Evolutionary conservation across 306 rosid genomes (phyloP).

Genomic region (Medicago ruthenica): DNA sequence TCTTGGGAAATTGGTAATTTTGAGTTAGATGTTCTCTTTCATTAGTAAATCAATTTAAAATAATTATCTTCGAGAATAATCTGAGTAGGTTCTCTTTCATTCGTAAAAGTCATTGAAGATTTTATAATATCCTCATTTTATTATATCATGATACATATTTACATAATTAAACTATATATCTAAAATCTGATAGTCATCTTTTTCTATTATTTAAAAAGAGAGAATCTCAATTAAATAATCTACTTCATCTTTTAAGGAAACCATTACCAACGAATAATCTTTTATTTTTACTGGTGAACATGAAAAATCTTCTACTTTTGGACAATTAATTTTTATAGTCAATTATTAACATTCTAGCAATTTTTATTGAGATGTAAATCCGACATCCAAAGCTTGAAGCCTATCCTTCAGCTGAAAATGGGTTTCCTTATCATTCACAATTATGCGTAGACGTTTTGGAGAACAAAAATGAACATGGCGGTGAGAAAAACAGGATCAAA

Average conservation of each 20-base stretch:
- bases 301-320: neutral
- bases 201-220: too few relatives aligned
- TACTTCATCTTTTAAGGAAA: neutral
- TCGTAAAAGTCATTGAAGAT: too few relatives aligned
- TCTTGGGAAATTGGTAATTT: too few relatives aligned
- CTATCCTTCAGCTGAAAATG: neutral
- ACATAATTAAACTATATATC: too few relatives aligned
- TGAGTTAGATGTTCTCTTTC: too few relatives aligned
- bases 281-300: neutral
- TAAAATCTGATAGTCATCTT: too few relatives aligned
- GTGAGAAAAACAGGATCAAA: conserved; percentile 28
- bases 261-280: neutral
- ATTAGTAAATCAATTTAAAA: too few relatives aligned
- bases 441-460: neutral
- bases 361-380: neutral
- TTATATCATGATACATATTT: too few relatives aligned
- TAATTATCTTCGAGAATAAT: too few relatives aligned
- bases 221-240: neutral
- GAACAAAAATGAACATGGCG: conserved; percentile 1
- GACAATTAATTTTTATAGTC: neutral
- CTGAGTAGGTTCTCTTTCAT: too few relatives aligned
- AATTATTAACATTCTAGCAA: neutral
- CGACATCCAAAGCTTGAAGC: neutral
- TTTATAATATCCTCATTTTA: too few relatives aligned
- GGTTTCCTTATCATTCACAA: neutral